Conservation (phyloP, 2,329 filamentous ascomycete genomes). For the Colletotrichum sp. region DNA sequence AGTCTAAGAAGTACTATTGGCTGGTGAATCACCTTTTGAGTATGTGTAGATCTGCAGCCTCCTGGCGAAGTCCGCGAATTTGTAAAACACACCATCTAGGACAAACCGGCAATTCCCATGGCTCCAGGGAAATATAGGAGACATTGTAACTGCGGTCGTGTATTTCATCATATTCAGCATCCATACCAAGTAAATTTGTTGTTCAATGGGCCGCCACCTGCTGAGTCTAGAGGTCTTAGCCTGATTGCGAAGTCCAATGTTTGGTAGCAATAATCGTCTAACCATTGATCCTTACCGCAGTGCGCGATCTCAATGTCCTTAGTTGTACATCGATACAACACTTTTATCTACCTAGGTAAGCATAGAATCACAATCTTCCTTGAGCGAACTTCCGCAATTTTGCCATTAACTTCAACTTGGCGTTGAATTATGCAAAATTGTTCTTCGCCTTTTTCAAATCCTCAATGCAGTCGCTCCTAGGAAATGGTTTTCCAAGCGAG, state of each 20-base stretch:
- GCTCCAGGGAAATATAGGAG: not conserved
- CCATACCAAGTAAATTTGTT: not conserved
- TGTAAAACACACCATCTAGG: not conserved
- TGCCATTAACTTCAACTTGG: no score
- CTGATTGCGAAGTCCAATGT: not conserved
- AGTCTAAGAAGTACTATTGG: not conserved
- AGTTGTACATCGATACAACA: not conserved
- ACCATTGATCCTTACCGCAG: fast-evolving
- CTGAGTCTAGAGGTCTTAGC: not conserved
- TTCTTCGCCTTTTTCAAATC: no score
- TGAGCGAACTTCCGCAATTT: no score
- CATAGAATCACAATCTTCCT: not conserved
- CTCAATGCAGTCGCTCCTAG: not conserved
- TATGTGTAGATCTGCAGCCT: not conserved
- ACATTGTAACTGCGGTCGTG: not conserved
- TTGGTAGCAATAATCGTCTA: not conserved
- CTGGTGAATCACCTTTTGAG: not conserved
- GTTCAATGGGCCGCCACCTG: not conserved
- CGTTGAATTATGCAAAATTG: no score
- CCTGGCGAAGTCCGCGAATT: not conserved
- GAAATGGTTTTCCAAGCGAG: not conserved
- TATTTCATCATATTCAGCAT: not conserved
- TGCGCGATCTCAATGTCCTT: not conserved
- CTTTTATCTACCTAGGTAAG: not conserved
- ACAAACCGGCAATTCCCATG: not conserved